These are phyloP conservation scores for Malassezia sympodialis DNA, from an alignment of 1,284 basidiomycete genomes.

Conservation along the genomic window DNA sequence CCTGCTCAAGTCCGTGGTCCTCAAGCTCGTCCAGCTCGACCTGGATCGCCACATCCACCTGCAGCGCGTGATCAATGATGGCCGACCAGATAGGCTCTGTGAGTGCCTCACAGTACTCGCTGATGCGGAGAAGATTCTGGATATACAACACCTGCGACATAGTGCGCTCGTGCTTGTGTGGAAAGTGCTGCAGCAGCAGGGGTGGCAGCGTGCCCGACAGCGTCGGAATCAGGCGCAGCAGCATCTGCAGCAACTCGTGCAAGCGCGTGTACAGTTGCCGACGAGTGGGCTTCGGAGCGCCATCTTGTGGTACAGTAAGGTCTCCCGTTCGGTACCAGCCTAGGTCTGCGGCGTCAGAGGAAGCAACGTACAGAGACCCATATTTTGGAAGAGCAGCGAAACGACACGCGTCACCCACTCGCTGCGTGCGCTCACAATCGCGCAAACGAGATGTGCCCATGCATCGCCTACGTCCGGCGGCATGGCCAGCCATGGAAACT, in stretches of 20 bases:
- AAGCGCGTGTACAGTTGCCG: slow-evolving; percentile 74
- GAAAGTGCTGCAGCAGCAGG: slow-evolving; percentile 71
- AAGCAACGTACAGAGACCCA: slow-evolving; percentile 6
- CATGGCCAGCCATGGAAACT: slow-evolving; percentile 81
- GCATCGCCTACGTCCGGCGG: slow-evolving; percentile 57
- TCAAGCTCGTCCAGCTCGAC: slow-evolving; percentile 87
- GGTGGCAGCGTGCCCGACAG: slow-evolving; percentile 58
- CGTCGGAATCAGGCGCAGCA: slow-evolving; percentile 67
- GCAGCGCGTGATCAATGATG: slow-evolving; percentile 79
- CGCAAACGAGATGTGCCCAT: slow-evolving; percentile 62
- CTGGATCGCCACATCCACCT: slow-evolving; percentile 96
- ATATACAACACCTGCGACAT: slow-evolving; percentile 79
- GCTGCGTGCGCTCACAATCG: slow-evolving; percentile 82
- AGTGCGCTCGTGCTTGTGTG: slow-evolving; percentile 80
- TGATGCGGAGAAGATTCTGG: slow-evolving; percentile 73
- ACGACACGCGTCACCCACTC: slow-evolving; percentile 77
- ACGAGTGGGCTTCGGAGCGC: slow-evolving; percentile 53
- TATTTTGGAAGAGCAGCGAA: slow-evolving; percentile 16
- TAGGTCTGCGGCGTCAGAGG: not conserved
- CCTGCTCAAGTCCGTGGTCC: slow-evolving; percentile 35
- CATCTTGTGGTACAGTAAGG: slow-evolving; percentile 5
- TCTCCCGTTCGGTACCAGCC: slow-evolving; percentile 20
- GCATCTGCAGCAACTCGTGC: slow-evolving; percentile 71
- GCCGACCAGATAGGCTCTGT: slow-evolving; percentile 71
- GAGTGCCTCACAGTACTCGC: slow-evolving; percentile 80